Base-by-base conservation (phyloP, 495 filamentous ascomycete species). In the Astrocystis sublimbata region DNA sequence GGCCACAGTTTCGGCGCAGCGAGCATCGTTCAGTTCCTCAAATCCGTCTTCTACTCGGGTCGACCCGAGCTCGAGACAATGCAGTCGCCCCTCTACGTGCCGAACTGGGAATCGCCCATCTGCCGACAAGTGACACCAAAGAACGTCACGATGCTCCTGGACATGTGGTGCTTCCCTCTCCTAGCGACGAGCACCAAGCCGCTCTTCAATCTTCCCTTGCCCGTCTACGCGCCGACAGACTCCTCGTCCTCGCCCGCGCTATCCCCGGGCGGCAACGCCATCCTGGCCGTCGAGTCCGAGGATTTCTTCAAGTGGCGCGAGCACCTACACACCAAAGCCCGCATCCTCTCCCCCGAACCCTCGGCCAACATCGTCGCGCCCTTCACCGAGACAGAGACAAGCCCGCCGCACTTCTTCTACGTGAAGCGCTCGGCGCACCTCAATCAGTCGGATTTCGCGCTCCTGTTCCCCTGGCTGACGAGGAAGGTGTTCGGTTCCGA, bases 1-100 rank as follows among this genome's bases (percentile, higher is more conserved):
- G 90, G 90, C 7, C 90, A 93, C 72, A 89, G 85, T 15, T 93
- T 93, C 65, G 90, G 90, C 46, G 86, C 86, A 21, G 79, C 88
- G 0, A 90, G 86, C 21, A 77, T 85, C 30, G 79, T 89, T 4
- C 90, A 92, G 65, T 81, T 93, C 47, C 70, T 91, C 63, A 93
- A 93, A 68, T 86, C 80, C 33, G 80, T 86, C 36, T 90, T 85
- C 75, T 90, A 89, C 69, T 77, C 74, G 59, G 69, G 67, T 19
- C 73, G 70, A 21, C 73, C 69, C 4, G 68, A 71, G 60, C 58
- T 73, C 26, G 42, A 65, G 26, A 60, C 60, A 30, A 74, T 73
- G 65, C 55, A 47, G 1, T 64, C 61, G 56, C 78, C 77, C 1
- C 75, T 88, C 0, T 86, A 85, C 69, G 75, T 65, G 2, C 85